These are phyloP conservation scores for Komagataea norvegica DNA, from an alignment of 1,139 yeast genomes.

Conservation along the genomic window DNA sequence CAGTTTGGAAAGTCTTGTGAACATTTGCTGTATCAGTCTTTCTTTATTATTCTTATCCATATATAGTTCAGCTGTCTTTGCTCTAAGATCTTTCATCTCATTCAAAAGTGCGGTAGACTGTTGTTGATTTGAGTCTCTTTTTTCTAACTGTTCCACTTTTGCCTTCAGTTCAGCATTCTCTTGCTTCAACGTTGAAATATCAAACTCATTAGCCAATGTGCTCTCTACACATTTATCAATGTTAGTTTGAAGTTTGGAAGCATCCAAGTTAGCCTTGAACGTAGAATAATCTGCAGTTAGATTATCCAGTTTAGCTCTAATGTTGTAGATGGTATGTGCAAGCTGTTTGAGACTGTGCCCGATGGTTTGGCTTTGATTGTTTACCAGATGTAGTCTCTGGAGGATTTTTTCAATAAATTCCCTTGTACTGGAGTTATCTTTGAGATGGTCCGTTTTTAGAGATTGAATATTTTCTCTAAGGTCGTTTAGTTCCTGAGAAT, in stretches of 20 bases:
- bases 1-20: background rate
- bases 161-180: conserved; percentile 1
- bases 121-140: background rate
- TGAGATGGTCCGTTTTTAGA: background rate
- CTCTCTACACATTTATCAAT: conserved; percentile 3
- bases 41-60: background rate
- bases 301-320: too few species aligned
- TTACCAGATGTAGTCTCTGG: too few species aligned
- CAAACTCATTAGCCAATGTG: conserved; percentile 6
- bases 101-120: background rate
- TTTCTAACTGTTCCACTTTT: background rate
- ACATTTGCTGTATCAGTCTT: background rate
- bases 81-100: background rate
- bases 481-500: too few species aligned
- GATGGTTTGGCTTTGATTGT: too few species aligned
- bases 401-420: too few species aligned
- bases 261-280: too few species aligned
- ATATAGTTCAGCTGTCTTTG: background rate
- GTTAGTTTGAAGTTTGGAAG: background rate
- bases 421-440: background rate
- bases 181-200: conserved; percentile 4
- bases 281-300: too few species aligned
- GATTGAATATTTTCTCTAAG: background rate
- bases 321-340: too few species aligned
- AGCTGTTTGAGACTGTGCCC: too few species aligned